These are phyloP conservation scores for Solanum hybrid DNA, from an alignment of 305 asterid genomes.

Conservation along the genomic window DNA sequence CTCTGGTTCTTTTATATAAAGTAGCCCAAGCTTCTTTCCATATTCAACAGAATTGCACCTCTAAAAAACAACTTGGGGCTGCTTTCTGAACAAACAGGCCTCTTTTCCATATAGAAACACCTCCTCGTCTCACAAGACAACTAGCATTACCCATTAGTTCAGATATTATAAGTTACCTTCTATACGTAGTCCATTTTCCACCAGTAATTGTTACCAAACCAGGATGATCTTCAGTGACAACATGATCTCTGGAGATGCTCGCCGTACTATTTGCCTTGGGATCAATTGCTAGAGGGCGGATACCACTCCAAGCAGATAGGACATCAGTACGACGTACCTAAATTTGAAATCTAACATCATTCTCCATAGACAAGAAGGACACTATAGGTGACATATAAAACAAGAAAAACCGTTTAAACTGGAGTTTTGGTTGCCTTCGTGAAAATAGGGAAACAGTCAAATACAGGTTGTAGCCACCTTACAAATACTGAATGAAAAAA, in stretches of 20 bases:
- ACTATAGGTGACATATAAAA: neutral
- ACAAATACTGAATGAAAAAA: neutral
- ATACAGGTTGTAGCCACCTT: neutral
- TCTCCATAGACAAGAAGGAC: neutral
- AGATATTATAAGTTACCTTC: slow-evolving; percentile 48
- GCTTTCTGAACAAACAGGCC: neutral
- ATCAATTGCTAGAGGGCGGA: slow-evolving; percentile 90
- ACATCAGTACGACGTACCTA: slow-evolving; percentile 92
- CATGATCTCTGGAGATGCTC: slow-evolving; percentile 91
- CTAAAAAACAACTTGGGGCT: neutral
- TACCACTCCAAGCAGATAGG: slow-evolving; percentile 99
- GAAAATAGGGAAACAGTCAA: neutral
- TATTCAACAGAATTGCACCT: neutral
- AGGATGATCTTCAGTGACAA: slow-evolving; percentile 81
- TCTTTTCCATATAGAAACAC: neutral
- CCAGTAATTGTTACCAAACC: slow-evolving; percentile 96
- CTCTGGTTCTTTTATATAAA: neutral
- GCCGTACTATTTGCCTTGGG: slow-evolving; percentile 85
- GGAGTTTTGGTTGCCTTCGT: neutral
- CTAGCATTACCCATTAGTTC: neutral
- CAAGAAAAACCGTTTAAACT: neutral
- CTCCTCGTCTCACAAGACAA: neutral
- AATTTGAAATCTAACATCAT: slow-evolving; percentile 16
- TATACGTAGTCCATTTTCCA: slow-evolving; percentile 98
- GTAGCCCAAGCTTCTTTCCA: neutral